Conservation (phyloP, 345 rosid species). For the Acer saccharum region DNA sequence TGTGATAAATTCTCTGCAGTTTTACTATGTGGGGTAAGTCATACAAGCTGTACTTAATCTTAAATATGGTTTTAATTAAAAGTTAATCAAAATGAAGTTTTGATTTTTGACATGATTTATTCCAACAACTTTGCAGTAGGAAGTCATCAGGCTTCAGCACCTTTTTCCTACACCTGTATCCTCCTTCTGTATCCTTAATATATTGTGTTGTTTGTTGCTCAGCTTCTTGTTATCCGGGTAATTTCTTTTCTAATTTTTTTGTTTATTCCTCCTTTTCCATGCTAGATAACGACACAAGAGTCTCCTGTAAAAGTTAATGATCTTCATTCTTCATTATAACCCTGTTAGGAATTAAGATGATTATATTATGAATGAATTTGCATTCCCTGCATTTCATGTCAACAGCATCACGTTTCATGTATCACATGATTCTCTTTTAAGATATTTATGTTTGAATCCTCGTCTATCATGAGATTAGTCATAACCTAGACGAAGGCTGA, state of each 20-base stretch:
- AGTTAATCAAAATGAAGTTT: constrained; percentile 17
- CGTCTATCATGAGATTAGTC: not conserved
- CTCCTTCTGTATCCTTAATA: constrained; percentile 78
- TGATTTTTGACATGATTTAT: constrained; percentile 32
- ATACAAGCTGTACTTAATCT: constrained; percentile 6
- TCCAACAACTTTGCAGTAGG: constrained; percentile 63
- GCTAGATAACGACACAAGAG: not conserved
- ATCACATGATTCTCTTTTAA: not conserved
- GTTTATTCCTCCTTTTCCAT: not conserved
- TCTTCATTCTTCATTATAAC: constrained; percentile 1
- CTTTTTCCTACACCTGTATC: constrained; percentile 70
- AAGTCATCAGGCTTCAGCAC: constrained; percentile 63
- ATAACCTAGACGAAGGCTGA: not conserved
- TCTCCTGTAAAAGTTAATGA: not conserved
- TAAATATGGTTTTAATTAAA: constrained; percentile 18
- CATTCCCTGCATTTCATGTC: not conserved
- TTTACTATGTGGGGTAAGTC: constrained; percentile 32
- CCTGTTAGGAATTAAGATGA: not conserved
- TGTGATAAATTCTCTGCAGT: not conserved
- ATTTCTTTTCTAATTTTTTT: not conserved
- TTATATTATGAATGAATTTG: not conserved
- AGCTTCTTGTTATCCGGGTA: not conserved
- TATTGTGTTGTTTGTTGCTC: constrained; percentile 10
- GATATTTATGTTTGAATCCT: not conserved
- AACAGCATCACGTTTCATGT: not conserved